A percentile compares a stretch with the other conserved stretches of the same genome.
Conservation (phyloP, 116 monocot genomes). For the Papilionanthe hybrid region DNA sequence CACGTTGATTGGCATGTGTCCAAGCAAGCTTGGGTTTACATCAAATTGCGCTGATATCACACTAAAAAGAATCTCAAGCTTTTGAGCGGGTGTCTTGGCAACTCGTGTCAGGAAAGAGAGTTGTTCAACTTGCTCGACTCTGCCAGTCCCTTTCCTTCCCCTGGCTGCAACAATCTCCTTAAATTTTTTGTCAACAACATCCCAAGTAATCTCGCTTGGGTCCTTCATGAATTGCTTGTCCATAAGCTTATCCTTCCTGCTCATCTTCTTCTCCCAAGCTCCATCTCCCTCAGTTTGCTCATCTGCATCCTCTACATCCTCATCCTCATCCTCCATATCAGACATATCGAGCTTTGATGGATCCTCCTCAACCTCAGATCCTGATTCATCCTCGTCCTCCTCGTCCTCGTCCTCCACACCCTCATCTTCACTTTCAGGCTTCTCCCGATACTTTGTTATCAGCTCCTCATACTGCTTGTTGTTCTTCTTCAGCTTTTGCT, state of each 20-base stretch:
- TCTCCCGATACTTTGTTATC: constrained; percentile 55
- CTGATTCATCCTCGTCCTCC: constrained; percentile 23
- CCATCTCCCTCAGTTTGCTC: constrained; percentile 17
- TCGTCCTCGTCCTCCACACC: constrained; percentile 34
- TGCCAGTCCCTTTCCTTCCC: constrained; percentile 90
- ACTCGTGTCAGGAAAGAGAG: constrained; percentile 81
- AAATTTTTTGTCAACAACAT: constrained; percentile 73
- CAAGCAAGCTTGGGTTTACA: constrained; percentile 82
- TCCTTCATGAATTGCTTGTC: constrained; percentile 80
- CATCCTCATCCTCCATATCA: constrained; percentile 12
- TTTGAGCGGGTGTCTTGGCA: constrained; percentile 96
- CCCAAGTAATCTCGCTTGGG: constrained; percentile 91
- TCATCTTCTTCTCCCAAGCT: constrained; percentile 44
- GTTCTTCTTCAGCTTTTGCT: constrained; percentile 94
- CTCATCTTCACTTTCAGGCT: constrained; percentile 59
- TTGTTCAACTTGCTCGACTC: constrained; percentile 90
- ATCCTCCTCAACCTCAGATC: constrained; percentile 27
- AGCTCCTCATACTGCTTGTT: constrained; percentile 82
- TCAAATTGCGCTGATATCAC: constrained; percentile 94
- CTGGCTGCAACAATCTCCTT: constrained; percentile 86
- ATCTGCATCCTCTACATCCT: constrained; percentile 9
- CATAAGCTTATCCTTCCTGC: constrained; percentile 62
- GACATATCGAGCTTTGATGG: constrained; percentile 27
- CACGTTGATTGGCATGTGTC: constrained; percentile 76
- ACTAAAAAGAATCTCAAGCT: constrained; percentile 72